Conservation (phyloP, 306 rosid species). For the Quercus alba region DNA sequence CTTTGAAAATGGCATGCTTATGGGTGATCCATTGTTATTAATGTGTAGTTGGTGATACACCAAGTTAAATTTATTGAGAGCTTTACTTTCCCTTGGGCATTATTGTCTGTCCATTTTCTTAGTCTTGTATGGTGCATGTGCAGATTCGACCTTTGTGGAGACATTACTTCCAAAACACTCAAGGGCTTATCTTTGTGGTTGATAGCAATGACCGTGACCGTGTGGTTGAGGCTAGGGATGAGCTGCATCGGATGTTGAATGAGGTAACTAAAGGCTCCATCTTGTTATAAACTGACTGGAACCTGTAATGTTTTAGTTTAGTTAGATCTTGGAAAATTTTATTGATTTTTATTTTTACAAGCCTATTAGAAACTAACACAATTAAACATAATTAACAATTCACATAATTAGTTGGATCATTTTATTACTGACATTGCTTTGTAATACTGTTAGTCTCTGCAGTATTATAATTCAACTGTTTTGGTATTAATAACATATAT, state of each 20-base stretch:
- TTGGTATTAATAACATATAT: background rate
- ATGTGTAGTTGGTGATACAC: background rate
- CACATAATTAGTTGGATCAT: background rate
- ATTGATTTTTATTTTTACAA: background rate
- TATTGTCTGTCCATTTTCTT: background rate
- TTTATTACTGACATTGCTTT: background rate
- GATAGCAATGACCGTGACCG: constrained; percentile 70
- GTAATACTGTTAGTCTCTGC: background rate
- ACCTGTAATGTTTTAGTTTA: background rate
- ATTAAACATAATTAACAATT: too few relatives aligned
- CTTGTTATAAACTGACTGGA: background rate
- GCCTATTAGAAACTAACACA: background rate
- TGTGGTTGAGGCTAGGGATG: constrained; percentile 56
- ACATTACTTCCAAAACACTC: constrained; percentile 63
- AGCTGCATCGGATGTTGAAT: constrained; percentile 61
- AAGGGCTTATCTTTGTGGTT: constrained; percentile 60
- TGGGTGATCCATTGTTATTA: background rate
- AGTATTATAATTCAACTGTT: background rate
- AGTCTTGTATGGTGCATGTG: background rate
- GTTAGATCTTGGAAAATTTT: background rate
- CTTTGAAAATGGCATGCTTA: background rate
- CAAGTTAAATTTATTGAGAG: background rate
- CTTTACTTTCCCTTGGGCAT: background rate
- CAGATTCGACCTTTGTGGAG: constrained; percentile 61
- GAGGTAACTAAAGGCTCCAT: constrained; percentile 32